phyloP scores from a whole-genome alignment of 2,329 filamentous ascomycete genomes.

The Aureobasidium sp. region DNA sequence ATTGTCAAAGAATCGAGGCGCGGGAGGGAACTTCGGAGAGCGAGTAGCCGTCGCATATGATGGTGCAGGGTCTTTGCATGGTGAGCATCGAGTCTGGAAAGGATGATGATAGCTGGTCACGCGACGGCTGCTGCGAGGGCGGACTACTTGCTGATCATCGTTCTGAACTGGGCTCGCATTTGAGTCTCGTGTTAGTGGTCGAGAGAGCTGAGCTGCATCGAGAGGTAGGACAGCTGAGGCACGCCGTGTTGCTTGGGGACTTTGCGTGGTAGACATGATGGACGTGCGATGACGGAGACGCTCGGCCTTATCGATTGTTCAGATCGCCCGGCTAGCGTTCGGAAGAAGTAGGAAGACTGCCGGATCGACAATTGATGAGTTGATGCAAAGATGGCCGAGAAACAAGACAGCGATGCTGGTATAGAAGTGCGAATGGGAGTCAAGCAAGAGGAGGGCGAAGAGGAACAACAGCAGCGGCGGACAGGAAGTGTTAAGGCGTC shows the following conservation, averaged over 20 bases:
- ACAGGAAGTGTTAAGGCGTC: slow-evolving; percentile 2
- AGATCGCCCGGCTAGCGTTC: not conserved
- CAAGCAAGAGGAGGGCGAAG: not conserved
- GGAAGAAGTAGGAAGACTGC: not conserved
- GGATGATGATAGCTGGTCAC: slow-evolving; percentile 25
- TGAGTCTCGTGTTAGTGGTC: not conserved
- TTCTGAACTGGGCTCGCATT: not conserved
- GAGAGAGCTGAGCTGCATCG: not conserved
- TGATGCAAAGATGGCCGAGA: not conserved
- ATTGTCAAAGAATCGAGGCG: slow-evolving; percentile 14
- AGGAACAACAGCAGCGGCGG: not conserved
- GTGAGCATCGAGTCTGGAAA: slow-evolving; percentile 26
- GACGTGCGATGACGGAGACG: not conserved
- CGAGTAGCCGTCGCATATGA: slow-evolving; percentile 21
- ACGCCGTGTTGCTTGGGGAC: not conserved
- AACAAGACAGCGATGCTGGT: not conserved
- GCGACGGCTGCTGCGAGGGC: not conserved
- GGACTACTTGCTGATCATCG: not conserved
- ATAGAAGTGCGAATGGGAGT: not conserved
- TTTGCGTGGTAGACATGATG: not conserved
- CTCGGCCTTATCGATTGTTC: not conserved
- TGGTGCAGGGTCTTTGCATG: slow-evolving; percentile 24
- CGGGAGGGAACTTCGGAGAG: slow-evolving; percentile 13
- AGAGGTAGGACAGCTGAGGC: not conserved
- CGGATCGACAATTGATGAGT: not conserved